These are phyloP conservation scores for Exserohilum turcica DNA, from an alignment of 2,329 filamentous ascomycete species.

Conservation along the genomic window DNA sequence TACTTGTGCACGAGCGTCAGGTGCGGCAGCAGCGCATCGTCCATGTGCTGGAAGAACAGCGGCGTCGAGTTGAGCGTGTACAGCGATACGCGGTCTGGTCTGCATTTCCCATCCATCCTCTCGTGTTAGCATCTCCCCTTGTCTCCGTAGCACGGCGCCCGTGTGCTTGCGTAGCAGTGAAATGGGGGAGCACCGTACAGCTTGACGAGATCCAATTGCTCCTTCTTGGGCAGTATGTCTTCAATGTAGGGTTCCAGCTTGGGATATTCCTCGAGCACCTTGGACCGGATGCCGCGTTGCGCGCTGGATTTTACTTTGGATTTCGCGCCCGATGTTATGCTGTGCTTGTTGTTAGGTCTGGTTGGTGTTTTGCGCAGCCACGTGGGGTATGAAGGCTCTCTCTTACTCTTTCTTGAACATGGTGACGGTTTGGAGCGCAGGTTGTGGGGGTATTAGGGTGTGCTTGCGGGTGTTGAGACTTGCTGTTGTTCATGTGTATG, in stretches of 20 bases:
- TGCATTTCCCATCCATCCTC: slow-evolving; percentile 35
- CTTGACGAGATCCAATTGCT: slow-evolving; percentile 87
- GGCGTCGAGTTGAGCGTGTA: slow-evolving; percentile 80
- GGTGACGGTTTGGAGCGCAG: slow-evolving; percentile 12
- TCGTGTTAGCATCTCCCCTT: slow-evolving; percentile 8
- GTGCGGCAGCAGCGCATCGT: slow-evolving; percentile 81
- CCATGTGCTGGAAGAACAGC: slow-evolving; percentile 88
- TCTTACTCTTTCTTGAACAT: slow-evolving; percentile 49
- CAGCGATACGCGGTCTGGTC: slow-evolving; percentile 83
- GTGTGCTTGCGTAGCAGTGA: no score
- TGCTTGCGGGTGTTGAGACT: slow-evolving; percentile 8
- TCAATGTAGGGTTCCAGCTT: slow-evolving; percentile 87
- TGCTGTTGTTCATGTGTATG: slow-evolving; percentile 2
- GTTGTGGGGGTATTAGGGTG: slow-evolving; percentile 1
- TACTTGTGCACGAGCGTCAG: slow-evolving; percentile 88
- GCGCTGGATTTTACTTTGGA: slow-evolving; percentile 98
- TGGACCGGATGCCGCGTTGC: slow-evolving; percentile 82
- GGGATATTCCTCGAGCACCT: slow-evolving; percentile 83
- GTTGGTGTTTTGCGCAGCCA: background rate
- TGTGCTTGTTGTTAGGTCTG: slow-evolving; percentile 42
- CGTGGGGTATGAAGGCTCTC: background rate
- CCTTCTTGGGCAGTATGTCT: slow-evolving; percentile 93
- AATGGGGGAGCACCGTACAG: slow-evolving; percentile 56
- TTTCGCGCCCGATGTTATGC: slow-evolving; percentile 77
- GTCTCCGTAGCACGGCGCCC: background rate